A percentile compares a stretch with the other conserved stretches of the same genome.
phyloP scores from a whole-genome alignment of 2,329 filamentous ascomycete genomes.

The Diaporthe sp. region DNA sequence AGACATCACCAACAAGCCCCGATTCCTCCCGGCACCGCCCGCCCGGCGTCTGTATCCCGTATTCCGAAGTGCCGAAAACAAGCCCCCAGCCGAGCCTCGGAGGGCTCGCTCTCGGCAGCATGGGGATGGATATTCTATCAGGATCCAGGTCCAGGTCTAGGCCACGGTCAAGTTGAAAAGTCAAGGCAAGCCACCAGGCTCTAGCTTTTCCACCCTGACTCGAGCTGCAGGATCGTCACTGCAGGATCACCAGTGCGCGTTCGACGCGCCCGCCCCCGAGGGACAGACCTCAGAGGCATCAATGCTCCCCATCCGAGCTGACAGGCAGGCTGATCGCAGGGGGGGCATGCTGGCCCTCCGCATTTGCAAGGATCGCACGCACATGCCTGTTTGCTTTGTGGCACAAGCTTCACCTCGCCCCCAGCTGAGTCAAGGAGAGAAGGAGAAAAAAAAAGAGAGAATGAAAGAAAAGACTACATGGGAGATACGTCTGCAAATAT shows the following conservation, averaged over 20 bases:
- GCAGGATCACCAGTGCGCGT: constrained; percentile 17
- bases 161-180: background rate
- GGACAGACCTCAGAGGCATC: constrained; percentile 16
- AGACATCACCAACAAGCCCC: background rate
- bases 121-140: background rate
- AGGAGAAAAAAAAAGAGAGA: background rate
- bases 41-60: background rate
- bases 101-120: constrained; percentile 4
- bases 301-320: too few species aligned
- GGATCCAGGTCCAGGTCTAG: background rate
- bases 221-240: constrained; percentile 28
- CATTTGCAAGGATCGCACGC: constrained; percentile 14
- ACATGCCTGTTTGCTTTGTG: background rate
- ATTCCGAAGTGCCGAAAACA: background rate
- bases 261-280: background rate
- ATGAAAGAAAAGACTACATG: too few species aligned
- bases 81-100: background rate
- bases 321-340: background rate
- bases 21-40: background rate
- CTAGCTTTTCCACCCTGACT: constrained; percentile 12
- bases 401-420: background rate
- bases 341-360: background rate
- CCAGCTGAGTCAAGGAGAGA: background rate
- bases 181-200: background rate
- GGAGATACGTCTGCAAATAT: background rate